Evolutionary conservation across 2,329 filamentous ascomycete species (phyloP), one percentile per base, ranked within the genome.

Genomic region (Seiridium unicorne): DNA sequence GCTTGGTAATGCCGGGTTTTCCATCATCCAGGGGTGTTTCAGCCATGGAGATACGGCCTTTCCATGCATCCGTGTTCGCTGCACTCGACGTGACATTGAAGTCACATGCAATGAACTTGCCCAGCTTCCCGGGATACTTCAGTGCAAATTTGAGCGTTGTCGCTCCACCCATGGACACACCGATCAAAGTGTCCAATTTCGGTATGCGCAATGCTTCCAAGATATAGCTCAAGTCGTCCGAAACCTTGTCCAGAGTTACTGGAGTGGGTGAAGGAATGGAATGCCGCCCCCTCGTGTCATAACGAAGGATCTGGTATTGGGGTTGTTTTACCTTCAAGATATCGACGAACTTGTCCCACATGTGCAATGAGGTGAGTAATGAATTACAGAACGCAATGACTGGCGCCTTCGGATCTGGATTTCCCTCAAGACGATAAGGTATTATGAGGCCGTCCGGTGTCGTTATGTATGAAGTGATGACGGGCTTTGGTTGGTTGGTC

Each of bases 91-190:
- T 81, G 6, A 85, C 83, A 73, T 93, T 94, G 70, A 92, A 96
- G 74, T 99, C 95, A 64, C 84, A 88, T 13, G 84, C 84, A 81
- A 97, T 91, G 74, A 97, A 93, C 77, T 91, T 94, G 61, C 88
- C 79, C 0, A 95, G 91, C 35, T 94, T 86, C 60, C 84, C 79
- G 70, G 95, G 93, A 74, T 90, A 92, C 69, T 92, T 93, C 18
- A 96, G 83, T 0, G 89, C 89, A 56, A 90, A 87, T 70, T 89
- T 88, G 55, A 95, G 82, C 1, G 88, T 82, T 1, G 92, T 95
- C 2, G 89, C 91, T 57, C 92, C 92, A 63, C 92, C 92, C 72
- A 95, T 86, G 42, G 88, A 91, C 3, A 96, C 92, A 26, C 92
- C 92, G 26, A 95, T 78, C 0, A 94, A 77, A 0, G 84, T 81